Base-by-base conservation (phyloP, 192 early-diverging fungal species). In the Coemansia sp. region DNA sequence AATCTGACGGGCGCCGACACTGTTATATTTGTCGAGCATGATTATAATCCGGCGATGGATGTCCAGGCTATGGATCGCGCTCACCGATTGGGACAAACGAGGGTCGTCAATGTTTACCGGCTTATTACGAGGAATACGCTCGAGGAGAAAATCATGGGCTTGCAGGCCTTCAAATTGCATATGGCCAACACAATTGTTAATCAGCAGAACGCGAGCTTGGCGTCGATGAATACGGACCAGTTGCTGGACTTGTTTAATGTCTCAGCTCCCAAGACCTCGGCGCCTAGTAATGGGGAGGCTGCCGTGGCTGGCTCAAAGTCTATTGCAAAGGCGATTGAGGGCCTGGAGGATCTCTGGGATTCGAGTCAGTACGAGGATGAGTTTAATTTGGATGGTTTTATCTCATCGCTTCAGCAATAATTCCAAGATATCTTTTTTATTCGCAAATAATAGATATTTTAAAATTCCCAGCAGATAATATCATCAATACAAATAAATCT, bases 11-110 rank as follows among this genome's bases (percentile, higher is more conserved):
- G 96, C 5, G 98, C 98, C n/a, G 98, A 99, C 66, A 97, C 95
- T 3, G 97, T 99, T 0, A 96, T 99, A 34, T 98, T 99, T 87
- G 93, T 98, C 10, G 98, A 99, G 74, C 98, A 98, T 72, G 98
- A 99, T 70, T 99, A 96, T 90, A 99, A 99, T 73, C 98, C 98
- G 6, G 95, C 96, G 86, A 98, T 95, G 80, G 98, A 99, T 84
- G 76, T 98, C 64, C 98, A 99, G 77, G 98, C 98, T 2, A 98
- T 98, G 98, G 98, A 99, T 80, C 90, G 98, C 42, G 98, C 96
- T 0, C 98, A 99, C 82, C 92, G 98, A 31, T 90, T 99, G 62
- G 98, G 98, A 19, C 98, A 99, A 76, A 97, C 96, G 68, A 87
- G 92, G 34, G 94, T 95, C 5, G 98, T 99, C 11, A 98, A 97